Base-by-base conservation (phyloP, 768 basidiomycete genomes). In the Pisolithus sp. region DNA sequence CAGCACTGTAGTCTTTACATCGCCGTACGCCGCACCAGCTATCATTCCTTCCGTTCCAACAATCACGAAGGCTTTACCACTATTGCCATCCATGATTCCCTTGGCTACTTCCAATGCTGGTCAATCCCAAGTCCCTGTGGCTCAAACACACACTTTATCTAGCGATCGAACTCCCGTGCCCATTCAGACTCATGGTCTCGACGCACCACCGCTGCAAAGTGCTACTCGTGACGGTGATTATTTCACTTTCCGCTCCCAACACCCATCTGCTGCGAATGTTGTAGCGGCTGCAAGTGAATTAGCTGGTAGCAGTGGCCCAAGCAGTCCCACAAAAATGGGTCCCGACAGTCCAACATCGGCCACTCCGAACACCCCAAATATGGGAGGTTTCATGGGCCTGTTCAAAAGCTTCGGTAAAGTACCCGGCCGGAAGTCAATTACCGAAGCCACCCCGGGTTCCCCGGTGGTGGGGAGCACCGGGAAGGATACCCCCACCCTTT, bases 391-490 rank as follows among this genome's bases (percentile, higher is more conserved):
- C 49, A 93, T 94, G 78, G 88, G 90, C 0, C 79, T 86, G 55
- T 67, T 93, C 53, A 89, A 84, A 65, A 83, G 72, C 49, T 80
- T 93, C 55, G 86, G 85, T 8, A 87, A 85, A 67, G 77, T 71
- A 48, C 67, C 75, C 45, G 73, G 71, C 56, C 68, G 71, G 57
- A 70, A 47, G 41, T 30, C 51, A 8, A 18, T 40, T 4, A 63
- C 49, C 2, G 67, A 68, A 26, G 17, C 34, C n/a, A 26, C 48
- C 20, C 62, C 61, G 17, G 64, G 56, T 31, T 67, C 68, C 40
- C 62, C 68, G 13, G 52, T 60, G 24, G 50, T 50, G 30, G 56
- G 10, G 42, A 55, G 41, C 48, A 34, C 46, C 36, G 58, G 23
- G 3, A n/a, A 46, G 15, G 66, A 68, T 17, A 48, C 50, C 26